Evolutionary conservation across 2,329 filamentous ascomycete genomes (phyloP).

Genomic region (Chaetomium strumarium): DNA sequence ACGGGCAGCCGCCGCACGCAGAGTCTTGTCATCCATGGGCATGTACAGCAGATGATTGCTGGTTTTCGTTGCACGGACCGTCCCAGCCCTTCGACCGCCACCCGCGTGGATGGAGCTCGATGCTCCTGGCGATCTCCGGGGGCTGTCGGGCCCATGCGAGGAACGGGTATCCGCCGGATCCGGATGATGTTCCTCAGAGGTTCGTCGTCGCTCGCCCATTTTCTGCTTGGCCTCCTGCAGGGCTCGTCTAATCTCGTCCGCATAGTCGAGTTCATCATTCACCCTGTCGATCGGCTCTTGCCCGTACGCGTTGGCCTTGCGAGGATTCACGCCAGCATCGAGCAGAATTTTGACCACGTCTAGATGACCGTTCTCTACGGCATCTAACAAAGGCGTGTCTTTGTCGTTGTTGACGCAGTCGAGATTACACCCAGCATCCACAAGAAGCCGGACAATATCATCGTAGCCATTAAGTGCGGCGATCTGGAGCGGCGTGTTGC

Average conservation of each 20-base stretch:
- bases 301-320: constrained; percentile 84
- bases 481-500: constrained; percentile 94
- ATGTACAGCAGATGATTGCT: constrained; percentile 60
- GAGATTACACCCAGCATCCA: constrained; percentile 77
- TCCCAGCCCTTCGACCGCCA: constrained; percentile 46
- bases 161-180: constrained; percentile 45
- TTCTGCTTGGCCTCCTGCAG: constrained; percentile 56
- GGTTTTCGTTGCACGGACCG: constrained; percentile 56
- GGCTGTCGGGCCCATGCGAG: constrained; percentile 53
- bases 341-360: constrained; percentile 82
- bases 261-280: constrained; percentile 66
- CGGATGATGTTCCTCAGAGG: constrained; percentile 52
- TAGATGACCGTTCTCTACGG: constrained; percentile 89
- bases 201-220: constrained; percentile 47
- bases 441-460: constrained; percentile 79
- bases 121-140: constrained; percentile 49
- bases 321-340: constrained; percentile 82
- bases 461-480: constrained; percentile 81
- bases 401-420: constrained; percentile 75
- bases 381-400: constrained; percentile 91
- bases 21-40: constrained; percentile 56
- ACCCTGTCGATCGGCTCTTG: constrained; percentile 87
- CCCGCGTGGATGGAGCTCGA: constrained; percentile 31
- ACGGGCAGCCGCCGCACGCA: constrained; percentile 53
- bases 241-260: constrained; percentile 68